Percentiles rank a stretch among this genome's conserved stretches.
Evolutionary conservation across 1,139 yeast genomes (phyloP).

Genomic region (Scheffersomyces insectosa): DNA sequence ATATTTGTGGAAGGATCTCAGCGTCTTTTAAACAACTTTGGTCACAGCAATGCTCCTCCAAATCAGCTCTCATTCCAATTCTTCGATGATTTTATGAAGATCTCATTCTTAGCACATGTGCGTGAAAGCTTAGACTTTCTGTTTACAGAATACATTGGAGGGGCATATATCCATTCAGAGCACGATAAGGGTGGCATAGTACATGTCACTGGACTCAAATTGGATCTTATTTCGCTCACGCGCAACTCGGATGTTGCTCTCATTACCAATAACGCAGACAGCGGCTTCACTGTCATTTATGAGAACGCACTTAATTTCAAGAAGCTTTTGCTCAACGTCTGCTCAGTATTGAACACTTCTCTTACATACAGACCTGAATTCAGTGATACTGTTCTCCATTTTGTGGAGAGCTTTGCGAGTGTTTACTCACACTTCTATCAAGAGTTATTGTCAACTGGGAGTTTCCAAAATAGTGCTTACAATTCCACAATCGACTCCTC

Average conservation of each 20-base stretch:
- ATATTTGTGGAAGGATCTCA: constrained; percentile 55
- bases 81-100: constrained; percentile 64
- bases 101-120: constrained; percentile 64
- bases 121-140: constrained; percentile 50
- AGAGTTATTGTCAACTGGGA: constrained; percentile 27
- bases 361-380: constrained; percentile 55
- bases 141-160: constrained; percentile 33
- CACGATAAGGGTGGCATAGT: constrained; percentile 4
- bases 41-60: constrained; percentile 11
- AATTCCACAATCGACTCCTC: constrained; percentile 20
- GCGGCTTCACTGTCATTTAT: constrained; percentile 25
- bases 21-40: constrained; percentile 23
- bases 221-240: constrained; percentile 19
- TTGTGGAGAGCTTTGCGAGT: constrained; percentile 32
- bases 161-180: constrained; percentile 9
- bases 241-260: background rate
- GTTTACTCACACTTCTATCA: constrained; percentile 32
- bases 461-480: constrained; percentile 4
- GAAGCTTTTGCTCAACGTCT: constrained; percentile 48
- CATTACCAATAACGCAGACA: background rate
- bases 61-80: constrained; percentile 42
- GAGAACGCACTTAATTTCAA: constrained; percentile 59
- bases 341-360: constrained; percentile 63
- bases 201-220: constrained; percentile 17
- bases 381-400: constrained; percentile 43